Base-by-base conservation (phyloP, 768 basidiomycete species). In the Cyathus striatus region DNA sequence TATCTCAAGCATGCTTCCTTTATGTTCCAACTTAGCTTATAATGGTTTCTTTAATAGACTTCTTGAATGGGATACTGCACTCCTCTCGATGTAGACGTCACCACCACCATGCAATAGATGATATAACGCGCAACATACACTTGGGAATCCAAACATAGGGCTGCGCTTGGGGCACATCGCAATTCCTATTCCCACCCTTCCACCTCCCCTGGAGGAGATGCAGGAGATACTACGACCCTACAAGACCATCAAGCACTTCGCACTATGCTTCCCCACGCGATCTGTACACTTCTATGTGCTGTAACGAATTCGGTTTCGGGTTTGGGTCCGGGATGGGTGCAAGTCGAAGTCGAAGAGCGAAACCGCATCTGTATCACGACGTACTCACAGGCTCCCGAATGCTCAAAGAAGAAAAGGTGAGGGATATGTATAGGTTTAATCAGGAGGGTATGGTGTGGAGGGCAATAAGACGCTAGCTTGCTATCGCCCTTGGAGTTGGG, bases 41-140 rank as follows among this genome's bases (percentile, higher is more conserved):
- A n/a, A n/a, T n/a, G n/a, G n/a, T n/a, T n/a, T n/a, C n/a, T n/a
- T n/a, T n/a, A n/a, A n/a, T n/a, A n/a, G n/a, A n/a, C n/a, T n/a
- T n/a, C n/a, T n/a, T n/a, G n/a, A n/a, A n/a, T n/a, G n/a, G n/a
- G n/a, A n/a, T n/a, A n/a, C n/a, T n/a, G n/a, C n/a, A n/a, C n/a
- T n/a, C n/a, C n/a, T n/a, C n/a, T n/a, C n/a, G n/a, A n/a, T n/a
- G n/a, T n/a, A n/a, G n/a, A n/a, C n/a, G n/a, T n/a, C n/a, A n/a
- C n/a, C n/a, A n/a, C n/a, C n/a, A n/a, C n/a, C n/a, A n/a, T n/a
- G n/a, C n/a, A n/a, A n/a, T n/a, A n/a, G n/a, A n/a, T n/a, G n/a
- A n/a, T n/a, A n/a, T n/a, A n/a, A n/a, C n/a, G 67, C 6, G 68
- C 70, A 4, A 65, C 57, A 3, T 46, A 71, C 41, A 70, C 72